Evolutionary conservation across 768 basidiomycete species (phyloP).

Genomic region (Leccinum pellstonianum): DNA sequence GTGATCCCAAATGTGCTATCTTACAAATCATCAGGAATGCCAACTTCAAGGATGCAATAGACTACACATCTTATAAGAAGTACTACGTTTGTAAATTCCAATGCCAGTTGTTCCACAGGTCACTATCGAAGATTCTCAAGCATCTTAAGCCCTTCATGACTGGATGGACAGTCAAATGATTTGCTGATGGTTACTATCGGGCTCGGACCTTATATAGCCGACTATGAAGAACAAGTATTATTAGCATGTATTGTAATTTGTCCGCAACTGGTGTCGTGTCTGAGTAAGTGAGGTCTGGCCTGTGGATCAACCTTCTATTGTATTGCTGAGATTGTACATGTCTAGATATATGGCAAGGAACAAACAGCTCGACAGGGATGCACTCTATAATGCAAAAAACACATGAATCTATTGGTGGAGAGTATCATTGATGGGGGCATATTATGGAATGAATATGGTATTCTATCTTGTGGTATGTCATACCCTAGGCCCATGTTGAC

Average conservation of each 20-base stretch:
- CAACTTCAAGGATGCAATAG: not conserved
- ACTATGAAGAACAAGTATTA: not conserved
- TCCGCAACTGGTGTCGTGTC: not conserved
- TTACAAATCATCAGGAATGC: not conserved
- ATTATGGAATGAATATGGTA: not conserved
- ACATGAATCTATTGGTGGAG: not conserved
- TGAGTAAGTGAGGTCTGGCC: not conserved
- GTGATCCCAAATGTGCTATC: not conserved
- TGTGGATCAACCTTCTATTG: no score
- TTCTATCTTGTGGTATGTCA: not conserved
- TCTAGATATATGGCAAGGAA: not conserved
- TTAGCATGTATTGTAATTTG: not conserved
- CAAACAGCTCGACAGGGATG: not conserved
- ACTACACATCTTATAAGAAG: not conserved
- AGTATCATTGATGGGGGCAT: not conserved
- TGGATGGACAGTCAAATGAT: not conserved
- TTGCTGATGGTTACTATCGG: not conserved
- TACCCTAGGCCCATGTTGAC: no score
- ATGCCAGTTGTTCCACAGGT: not conserved
- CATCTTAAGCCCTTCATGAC: not conserved
- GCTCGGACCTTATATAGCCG: not conserved
- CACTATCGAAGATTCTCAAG: not conserved
- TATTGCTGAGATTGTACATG: no score
- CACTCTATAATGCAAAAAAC: not conserved
- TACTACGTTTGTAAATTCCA: not conserved